These are phyloP conservation scores for Candida sanyiensis DNA, from an alignment of 805 yeast genomes.

Conservation along the genomic window DNA sequence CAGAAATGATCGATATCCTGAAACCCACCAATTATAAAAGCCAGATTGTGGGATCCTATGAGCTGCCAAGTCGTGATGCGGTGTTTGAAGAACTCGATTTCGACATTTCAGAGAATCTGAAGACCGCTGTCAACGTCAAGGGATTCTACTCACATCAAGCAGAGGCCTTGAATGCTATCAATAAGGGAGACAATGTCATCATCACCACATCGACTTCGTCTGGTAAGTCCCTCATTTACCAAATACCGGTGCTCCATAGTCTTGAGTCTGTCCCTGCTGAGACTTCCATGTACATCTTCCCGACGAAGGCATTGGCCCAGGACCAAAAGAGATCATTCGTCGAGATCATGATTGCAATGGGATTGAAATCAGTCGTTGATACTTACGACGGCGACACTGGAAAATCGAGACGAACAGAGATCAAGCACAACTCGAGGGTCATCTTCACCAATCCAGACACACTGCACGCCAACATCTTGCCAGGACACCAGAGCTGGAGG, in stretches of 20 bases:
- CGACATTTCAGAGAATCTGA: constrained; percentile 45
- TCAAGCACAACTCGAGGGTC: constrained; percentile 64
- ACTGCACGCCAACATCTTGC: constrained; percentile 78
- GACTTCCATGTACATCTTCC: constrained; percentile 85
- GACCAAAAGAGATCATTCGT: constrained; percentile 85
- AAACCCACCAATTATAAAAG: constrained; percentile 49
- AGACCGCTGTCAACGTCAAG: constrained; percentile 44
- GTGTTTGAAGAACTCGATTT: constrained; percentile 36
- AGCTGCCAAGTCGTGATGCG: constrained; percentile 44
- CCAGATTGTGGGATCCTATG: constrained; percentile 54
- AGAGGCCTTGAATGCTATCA: constrained; percentile 59
- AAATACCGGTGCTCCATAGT: constrained; percentile 64
- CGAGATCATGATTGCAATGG: constrained; percentile 47
- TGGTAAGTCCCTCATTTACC: constrained; percentile 91
- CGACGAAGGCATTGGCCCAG: constrained; percentile 96
- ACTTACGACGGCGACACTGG: constrained; percentile 96
- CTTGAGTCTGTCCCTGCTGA: constrained; percentile 35
- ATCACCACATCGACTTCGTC: constrained; percentile 95
- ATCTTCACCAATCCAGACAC: constrained; percentile 95
- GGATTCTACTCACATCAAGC: constrained; percentile 78
- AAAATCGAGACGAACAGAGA: constrained; percentile 40
- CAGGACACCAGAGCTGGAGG: constrained; percentile 71
- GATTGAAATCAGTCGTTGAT: constrained; percentile 50
- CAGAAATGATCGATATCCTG: constrained; percentile 44
- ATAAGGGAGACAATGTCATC: constrained; percentile 61